Evolutionary conservation across 768 basidiomycete genomes (phyloP), one percentile per base, ranked within the genome.

Genomic region (Pleurotus pulmonarius): DNA sequence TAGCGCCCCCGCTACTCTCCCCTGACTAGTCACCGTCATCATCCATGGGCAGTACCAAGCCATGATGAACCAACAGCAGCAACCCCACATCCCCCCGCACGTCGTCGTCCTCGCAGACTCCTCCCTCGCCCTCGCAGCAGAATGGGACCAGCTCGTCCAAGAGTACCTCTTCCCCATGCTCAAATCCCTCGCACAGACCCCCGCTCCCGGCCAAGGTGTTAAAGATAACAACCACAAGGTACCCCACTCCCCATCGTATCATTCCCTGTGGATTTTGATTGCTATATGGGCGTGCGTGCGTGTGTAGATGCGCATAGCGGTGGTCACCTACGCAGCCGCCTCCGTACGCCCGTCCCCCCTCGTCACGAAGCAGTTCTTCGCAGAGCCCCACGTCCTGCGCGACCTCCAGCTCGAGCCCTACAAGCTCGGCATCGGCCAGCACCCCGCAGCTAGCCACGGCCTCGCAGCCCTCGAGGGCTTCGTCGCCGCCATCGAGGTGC

Each of bases 401-500:
- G 75, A 81, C 49, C 69, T 87, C 58, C 72, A 71, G 12, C 76
- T 83, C 0, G 75, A 79, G 3, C 65, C 67, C 4, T 60, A 64
- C 9, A 77, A 74, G 29, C 68, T 86, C 5, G 87, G 85, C 2
- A 73, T 90, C 15, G 87, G 87, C 3, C 70, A 75, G 56, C 82
- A 82, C 1, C 75, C 73, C 45, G 75, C 76, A 6, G 79, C 79
- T 5, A 66, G 66, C 25, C 67, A 64, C 56, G 87, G 87, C 1
- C 78, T 88, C 79, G 85, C 86, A 24, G 83, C 85, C 3, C 69
- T 91, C 5, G 89, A 91, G 57, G 89, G 85, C 6, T 66, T 88
- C 11, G 83, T 87, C 12, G 84, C 87, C 15, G 84, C 83, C 29
- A 68, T 90, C 20, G 88, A 90, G 76, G 88, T 88, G 53, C 54